These are phyloP conservation scores for Ceratocystis colombiana DNA, from an alignment of 2,329 filamentous ascomycete genomes.

Conservation along the genomic window DNA sequence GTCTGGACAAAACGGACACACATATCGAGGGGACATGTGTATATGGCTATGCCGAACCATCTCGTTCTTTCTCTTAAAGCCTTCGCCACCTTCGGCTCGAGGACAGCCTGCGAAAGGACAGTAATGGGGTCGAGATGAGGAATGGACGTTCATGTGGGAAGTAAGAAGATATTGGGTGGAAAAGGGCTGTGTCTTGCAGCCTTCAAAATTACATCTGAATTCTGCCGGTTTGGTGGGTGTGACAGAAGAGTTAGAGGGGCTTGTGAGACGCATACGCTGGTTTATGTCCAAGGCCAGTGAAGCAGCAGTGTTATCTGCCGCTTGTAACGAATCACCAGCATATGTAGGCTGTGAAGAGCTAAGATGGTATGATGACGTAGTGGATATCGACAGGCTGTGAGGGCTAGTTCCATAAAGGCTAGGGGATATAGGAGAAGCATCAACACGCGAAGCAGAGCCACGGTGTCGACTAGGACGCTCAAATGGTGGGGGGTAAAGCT, in stretches of 20 bases:
- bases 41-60: conserved; percentile 74
- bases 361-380: conserved; percentile 20
- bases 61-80: conserved; percentile 63
- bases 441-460: conserved; percentile 10
- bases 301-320: neutral
- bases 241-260: conserved; percentile 14
- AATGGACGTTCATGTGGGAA: conserved; percentile 66
- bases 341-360: conserved; percentile 22
- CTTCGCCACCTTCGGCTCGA: conserved; percentile 54
- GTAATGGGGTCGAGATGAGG: conserved; percentile 54
- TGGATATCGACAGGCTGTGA: conserved; percentile 16
- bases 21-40: conserved; percentile 86
- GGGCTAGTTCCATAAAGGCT: conserved; percentile 21
- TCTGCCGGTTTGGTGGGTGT: conserved; percentile 16
- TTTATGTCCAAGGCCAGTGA: conserved; percentile 14
- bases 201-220: conserved; percentile 33
- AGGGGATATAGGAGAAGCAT: conserved; percentile 19
- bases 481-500: conserved; percentile 3
- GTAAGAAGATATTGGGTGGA: conserved; percentile 69
- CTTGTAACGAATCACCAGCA: conserved; percentile 4
- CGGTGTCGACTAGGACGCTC: conserved; percentile 12
- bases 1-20: conserved; percentile 92
- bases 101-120: conserved; percentile 53
- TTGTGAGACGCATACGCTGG: conserved; percentile 18
- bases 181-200: conserved; percentile 63